A percentile compares a stretch with the other conserved stretches of the same genome.
Evolutionary conservation across 306 rosid genomes (phyloP).

Genomic region (Cicer yamashitae): DNA sequence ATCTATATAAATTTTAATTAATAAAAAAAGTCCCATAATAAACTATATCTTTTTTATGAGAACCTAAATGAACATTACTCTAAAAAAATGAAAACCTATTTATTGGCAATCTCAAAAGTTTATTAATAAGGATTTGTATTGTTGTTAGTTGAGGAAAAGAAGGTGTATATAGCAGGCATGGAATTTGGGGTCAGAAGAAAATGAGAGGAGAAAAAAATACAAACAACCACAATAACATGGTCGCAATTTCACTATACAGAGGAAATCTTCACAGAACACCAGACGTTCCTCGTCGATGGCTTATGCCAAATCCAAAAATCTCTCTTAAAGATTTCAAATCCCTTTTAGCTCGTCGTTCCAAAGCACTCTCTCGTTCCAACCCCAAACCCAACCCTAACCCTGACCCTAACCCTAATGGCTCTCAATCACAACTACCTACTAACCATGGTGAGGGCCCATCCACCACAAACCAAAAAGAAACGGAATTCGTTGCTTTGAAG

Average conservation of each 20-base stretch:
- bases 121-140: no score
- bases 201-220: background rate
- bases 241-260: slow-evolving; percentile 90
- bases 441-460: slow-evolving; percentile 62
- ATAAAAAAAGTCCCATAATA: no score
- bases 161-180: background rate
- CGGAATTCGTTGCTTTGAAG: slow-evolving; percentile 41
- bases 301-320: slow-evolving; percentile 76
- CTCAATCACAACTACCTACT: no score
- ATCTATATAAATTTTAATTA: no score
- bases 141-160: no score
- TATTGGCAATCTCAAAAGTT: no score
- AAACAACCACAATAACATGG: slow-evolving; percentile 55
- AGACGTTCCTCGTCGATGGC: slow-evolving; percentile 87
- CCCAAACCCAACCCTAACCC: slow-evolving; percentile 48
- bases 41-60: no score
- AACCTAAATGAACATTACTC: no score
- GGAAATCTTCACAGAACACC: slow-evolving; percentile 90
- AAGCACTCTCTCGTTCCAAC: slow-evolving; percentile 67
- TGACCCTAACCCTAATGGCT: slow-evolving; percentile 7
- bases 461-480: slow-evolving; percentile 9
- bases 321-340: slow-evolving; percentile 73
- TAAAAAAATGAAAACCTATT: no score
- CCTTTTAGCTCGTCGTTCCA: slow-evolving; percentile 77
- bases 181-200: background rate